Evolutionary conservation across 495 filamentous ascomycete species (phyloP), one percentile per base, ranked within the genome.

Genomic region (Ascodesmis nigricans): DNA sequence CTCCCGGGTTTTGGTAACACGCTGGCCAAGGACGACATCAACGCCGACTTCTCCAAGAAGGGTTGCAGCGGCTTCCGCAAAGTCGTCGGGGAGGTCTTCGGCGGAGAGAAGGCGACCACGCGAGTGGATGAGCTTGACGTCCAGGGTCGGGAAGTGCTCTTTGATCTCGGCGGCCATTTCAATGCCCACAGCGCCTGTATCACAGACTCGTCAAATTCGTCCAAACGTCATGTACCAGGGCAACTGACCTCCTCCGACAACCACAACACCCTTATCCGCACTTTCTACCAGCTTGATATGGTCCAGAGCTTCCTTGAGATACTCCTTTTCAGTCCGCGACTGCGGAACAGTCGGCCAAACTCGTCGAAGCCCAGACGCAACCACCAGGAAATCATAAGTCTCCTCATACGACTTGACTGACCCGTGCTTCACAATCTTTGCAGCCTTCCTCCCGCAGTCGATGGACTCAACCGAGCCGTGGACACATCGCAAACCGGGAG

Each of bases 131-230:
- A 79, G 57, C 0, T 66, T 73, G 14, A 79, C 62, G 22, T 61
- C 59, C 24, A 67, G 51, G 1, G 58, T 25, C 0, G 74, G 72
- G n/a, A 67, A 52, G 6, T 66, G 49, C 7, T 59, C 45, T 46
- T 73, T 73, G 28, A 76, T 46, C 50, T 79, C 74, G 7, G 69
- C 62, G 0, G 74, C 71, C 58, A 77, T 73, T 44, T 79, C 74
- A 27, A 77, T 64, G 6, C 74, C 74, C 2, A 77, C 73, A 5
- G 74, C 73, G 10, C 71, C 71, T n/a, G n/a, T n/a, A n/a, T n/a
- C n/a, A n/a, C n/a, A n/a, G n/a, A n/a, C n/a, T n/a, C n/a, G n/a
- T n/a, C n/a, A n/a, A n/a, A n/a, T n/a, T n/a, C n/a, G n/a, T n/a
- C n/a, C n/a, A n/a, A n/a, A n/a, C n/a, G n/a, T n/a, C n/a, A n/a